phyloP scores from a whole-genome alignment of 2,329 filamentous ascomycete genomes.

The Tolypocladium sp. region DNA sequence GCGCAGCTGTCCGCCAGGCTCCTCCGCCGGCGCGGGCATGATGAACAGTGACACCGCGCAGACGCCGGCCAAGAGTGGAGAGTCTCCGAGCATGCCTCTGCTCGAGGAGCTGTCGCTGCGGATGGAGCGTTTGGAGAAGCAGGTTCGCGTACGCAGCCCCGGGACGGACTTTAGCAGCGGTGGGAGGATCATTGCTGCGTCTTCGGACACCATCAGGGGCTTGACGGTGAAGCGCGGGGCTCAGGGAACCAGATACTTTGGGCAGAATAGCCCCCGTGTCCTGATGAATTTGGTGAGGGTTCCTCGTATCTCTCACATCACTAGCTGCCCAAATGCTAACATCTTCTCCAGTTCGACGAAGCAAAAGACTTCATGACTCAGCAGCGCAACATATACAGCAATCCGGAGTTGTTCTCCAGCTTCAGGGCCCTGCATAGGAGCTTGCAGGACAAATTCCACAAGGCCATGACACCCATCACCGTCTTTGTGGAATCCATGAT shows the following conservation, averaged over 20 bases:
- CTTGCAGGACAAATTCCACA: slow-evolving; percentile 37
- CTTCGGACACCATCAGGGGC: slow-evolving; percentile 37
- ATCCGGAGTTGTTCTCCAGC: slow-evolving; percentile 5
- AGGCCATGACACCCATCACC: slow-evolving; percentile 39
- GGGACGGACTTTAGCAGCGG: slow-evolving; percentile 26
- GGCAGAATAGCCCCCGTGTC: slow-evolving; percentile 43
- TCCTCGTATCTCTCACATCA: not conserved
- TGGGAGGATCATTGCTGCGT: slow-evolving; percentile 21
- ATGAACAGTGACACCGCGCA: slow-evolving; percentile 14
- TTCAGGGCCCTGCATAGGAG: slow-evolving; percentile 33
- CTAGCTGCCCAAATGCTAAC: not conserved
- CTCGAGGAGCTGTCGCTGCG: slow-evolving; percentile 39
- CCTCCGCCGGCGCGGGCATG: slow-evolving; percentile 10
- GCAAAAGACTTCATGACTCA: slow-evolving; percentile 41
- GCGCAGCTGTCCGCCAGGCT: slow-evolving; percentile 23
- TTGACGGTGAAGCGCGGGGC: slow-evolving; percentile 39
- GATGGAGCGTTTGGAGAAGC: slow-evolving; percentile 45
- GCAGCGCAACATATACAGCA: slow-evolving; percentile 24
- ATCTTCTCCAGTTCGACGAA: slow-evolving; percentile 36
- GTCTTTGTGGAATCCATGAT: slow-evolving; percentile 52
- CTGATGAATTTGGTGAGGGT: slow-evolving; percentile 41
- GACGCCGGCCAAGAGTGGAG: slow-evolving; percentile 21
- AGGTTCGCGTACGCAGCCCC: slow-evolving; percentile 33
- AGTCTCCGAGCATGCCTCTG: slow-evolving; percentile 20
- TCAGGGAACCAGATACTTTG: slow-evolving; percentile 40